These are phyloP conservation scores for Botryosphaeria agaves DNA, from an alignment of 2,329 filamentous ascomycete genomes.

Conservation along the genomic window DNA sequence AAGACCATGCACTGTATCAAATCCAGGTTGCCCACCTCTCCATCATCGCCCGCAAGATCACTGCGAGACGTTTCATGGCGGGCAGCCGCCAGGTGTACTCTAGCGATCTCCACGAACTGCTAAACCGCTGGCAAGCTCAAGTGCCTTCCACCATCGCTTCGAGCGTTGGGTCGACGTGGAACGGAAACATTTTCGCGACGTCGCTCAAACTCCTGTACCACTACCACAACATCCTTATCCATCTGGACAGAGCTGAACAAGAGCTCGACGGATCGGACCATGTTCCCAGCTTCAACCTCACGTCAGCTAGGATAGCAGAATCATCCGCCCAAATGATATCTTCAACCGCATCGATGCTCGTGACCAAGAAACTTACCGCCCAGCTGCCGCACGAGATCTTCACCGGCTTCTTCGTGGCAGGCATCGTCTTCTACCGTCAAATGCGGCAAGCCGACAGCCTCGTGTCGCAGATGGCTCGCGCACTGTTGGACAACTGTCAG, in stretches of 20 bases:
- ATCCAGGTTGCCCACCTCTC: constrained; percentile 7
- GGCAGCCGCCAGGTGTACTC: background rate
- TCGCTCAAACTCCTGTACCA: constrained; percentile 1
- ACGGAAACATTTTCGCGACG: constrained; percentile 1
- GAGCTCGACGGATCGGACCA: background rate
- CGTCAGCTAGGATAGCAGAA: constrained; percentile 1
- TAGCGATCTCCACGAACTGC: background rate
- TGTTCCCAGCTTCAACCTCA: background rate
- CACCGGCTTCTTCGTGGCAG: constrained; percentile 3
- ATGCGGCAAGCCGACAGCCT: constrained; percentile 1
- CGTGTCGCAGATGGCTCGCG: constrained; percentile 1
- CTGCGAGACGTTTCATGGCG: constrained; percentile 2
- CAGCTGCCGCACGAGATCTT: constrained; percentile 3
- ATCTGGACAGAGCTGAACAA: constrained; percentile 1
- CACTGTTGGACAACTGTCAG: constrained; percentile 2
- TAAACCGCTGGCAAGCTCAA: constrained; percentile 1
- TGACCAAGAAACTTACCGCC: constrained; percentile 1
- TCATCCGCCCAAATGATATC: constrained; percentile 1
- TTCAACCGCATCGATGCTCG: constrained; percentile 2
- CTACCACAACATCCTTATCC: constrained; percentile 2
- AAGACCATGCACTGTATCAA: constrained; percentile 7
- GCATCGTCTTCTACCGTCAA: constrained; percentile 2
- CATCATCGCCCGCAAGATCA: constrained; percentile 5
- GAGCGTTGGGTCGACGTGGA: no score
- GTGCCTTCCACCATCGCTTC: constrained; percentile 1